Evolutionary conservation across 2,329 filamentous ascomycete genomes (phyloP), one percentile per base, ranked within the genome.

Genomic region (Pseudocercospora fijiensis): DNA sequence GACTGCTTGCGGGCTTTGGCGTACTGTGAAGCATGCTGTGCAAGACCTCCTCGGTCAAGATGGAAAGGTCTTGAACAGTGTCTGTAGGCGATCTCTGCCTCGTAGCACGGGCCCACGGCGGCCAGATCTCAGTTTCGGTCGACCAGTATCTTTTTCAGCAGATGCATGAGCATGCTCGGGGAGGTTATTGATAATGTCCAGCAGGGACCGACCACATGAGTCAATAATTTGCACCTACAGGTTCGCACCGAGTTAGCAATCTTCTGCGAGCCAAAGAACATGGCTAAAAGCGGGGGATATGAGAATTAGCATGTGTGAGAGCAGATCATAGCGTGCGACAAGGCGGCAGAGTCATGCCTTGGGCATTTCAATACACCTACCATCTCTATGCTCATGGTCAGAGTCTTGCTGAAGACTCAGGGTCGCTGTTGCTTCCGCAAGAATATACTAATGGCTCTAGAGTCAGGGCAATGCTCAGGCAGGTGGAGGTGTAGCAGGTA

Each of bases 371-470:
- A n/a, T 16, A 37, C n/a, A 37, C 33, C n/a, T 37, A 37, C 33
- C 59, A 76, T 76, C 63, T 65, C 72, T 55, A 60, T 71, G 57
- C 3, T 75, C 67, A 13, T 81, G 77, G 45, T 72, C 73, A 3
- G 72, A 64, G 26, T 70, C 70, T 28, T 80, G 69, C 27, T 75
- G 75, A 9, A 82, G 71, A 30, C 61, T 57, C 74, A 74, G 68
- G 0, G 77, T 78, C 62, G 75, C 76, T 2, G 81, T 82, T 18
- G 80, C 78, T 69, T 84, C 82, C 9, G 81, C 81, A n/a, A 84
- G 70, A 27, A 83, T 79, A 61, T 81, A 83, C 66, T 83, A 80
- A 20, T 73, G 75, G n/a, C 22, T 47, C 33, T 16, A 37, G 1
- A 16, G 33, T 37, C 33, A 37, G 33, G 13, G 33, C 33, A 37